Evolutionary conservation across 345 rosid genomes (phyloP), one percentile per base, ranked within the genome.

Genomic region (Pugionium cornutum): DNA sequence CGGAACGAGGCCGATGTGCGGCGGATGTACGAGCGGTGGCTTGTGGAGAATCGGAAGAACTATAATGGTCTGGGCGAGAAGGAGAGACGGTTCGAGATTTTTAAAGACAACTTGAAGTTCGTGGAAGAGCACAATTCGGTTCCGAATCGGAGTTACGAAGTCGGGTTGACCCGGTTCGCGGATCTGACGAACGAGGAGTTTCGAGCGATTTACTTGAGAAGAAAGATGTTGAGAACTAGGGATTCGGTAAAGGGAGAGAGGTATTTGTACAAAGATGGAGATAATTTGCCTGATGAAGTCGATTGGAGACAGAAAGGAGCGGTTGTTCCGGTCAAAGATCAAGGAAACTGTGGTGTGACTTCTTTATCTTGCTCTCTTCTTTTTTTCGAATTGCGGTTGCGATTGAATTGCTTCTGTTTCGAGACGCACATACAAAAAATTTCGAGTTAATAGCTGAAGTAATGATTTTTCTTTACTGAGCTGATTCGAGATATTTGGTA

Each of bases 181-280:
- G 95, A 88, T 79, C 76, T 88, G 74, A 82, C 79, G n/a, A 88
- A 88, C 53, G 89, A 81, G 2, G 91, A 88, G 80, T 88, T 75
- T 39, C 48, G 72, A 36, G 44, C 68, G 25, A 70, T 64, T 52
- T 82, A 75, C 73, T 61, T 88, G 81, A 89, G 83, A 26, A 69
- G 30, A 2, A 66, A 53, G 55, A 68, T 59, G 66, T 67, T 27
- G 31, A 42, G 55, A 58, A 64, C 58, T 7, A 59, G 36, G 11
- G 66, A 25, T 27, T n/a, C 28, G 27, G 73, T 67, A 29, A 32
- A 61, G 1, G 60, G 73, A 8, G 67, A 78, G 29, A 73, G 77
- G 64, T 84, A 75, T 71, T 6, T 61, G 9, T 41, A 44, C 8
- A 61, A 68, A 53, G 78, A 64, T 48, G 82, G 79, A 1, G 68